Evolutionary conservation across 2,329 filamentous ascomycete genomes (phyloP), one percentile per base, ranked within the genome.

Genomic region (Macroventuria anomochaeta): DNA sequence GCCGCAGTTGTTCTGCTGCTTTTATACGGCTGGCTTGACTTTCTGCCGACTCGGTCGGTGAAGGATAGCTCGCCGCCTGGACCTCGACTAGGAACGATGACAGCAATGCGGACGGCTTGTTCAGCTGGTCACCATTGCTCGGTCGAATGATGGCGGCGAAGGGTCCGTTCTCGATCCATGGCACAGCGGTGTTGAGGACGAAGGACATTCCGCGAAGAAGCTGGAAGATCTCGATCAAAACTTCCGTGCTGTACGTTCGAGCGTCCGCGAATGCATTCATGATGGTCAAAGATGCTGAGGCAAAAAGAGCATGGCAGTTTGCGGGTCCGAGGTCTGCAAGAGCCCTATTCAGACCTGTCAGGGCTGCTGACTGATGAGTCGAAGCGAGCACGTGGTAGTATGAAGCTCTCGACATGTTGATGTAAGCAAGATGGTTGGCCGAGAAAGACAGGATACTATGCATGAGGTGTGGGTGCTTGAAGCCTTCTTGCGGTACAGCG

Each of bases 361-460:
- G 57, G 7, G 62, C 65, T 15, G 61, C 62, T 8, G 64, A 59
- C 38, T 72, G 67, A 43, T 72, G 69, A 5, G 62, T 63, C 10
- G 64, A 68, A 7, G 67, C 62, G n/a, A 69, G 64, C 6, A 70
- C 28, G 0, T 57, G 63, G 38, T 64, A 70, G 46, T 67, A 55
- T 0, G 47, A 15, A 6, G 56, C 52, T 20, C 38, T 52, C 11
- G 59, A 57, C 4, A 67, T 64, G 13, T 70, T 61, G 18, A 71
- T 52, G 40, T 73, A 61, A 3, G 67, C 69, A 18, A 73, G 65
- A 44, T 76, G 70, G 10, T 70, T 61, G 3, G 75, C 72, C 1
- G 76, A 70, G 31, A 73, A 71, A 1, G 75, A 73, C 10, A 77
- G 55, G 3, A 78, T 66, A 6, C 70, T 69, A 49, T 77, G 72